These are phyloP conservation scores for Phytopythium helicoides DNA, from an alignment of 352 stramenopile genomes.

Conservation along the genomic window DNA sequence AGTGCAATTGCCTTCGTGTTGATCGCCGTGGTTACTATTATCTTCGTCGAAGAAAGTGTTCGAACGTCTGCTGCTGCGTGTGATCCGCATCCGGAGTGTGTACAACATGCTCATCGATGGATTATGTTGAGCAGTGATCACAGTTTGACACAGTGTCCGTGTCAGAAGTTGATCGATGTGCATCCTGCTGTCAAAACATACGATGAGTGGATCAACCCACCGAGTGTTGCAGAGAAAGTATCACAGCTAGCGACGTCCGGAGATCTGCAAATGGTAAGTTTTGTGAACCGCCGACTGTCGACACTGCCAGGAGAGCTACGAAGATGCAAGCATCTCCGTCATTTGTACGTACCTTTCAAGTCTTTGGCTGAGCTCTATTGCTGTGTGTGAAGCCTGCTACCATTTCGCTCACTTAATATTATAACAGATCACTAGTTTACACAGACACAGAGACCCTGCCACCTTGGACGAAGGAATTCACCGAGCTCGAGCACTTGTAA, in stretches of 20 bases:
- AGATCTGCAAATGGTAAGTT: conserved; percentile 19
- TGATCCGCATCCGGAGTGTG: conserved; percentile 14
- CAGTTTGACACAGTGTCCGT: conserved; percentile 27
- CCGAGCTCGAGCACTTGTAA: conserved; percentile 35
- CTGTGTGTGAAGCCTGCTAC: not conserved
- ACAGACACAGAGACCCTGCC: conserved; percentile 31
- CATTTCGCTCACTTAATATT: too few relatives aligned
- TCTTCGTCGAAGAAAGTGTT: conserved; percentile 13
- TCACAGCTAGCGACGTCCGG: conserved; percentile 12
- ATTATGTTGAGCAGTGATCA: not conserved
- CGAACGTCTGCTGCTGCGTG: conserved; percentile 8
- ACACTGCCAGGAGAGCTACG: conserved; percentile 19
- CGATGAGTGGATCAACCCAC: conserved; percentile 24
- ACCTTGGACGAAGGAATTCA: conserved; percentile 28
- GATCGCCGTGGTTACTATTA: conserved; percentile 2
- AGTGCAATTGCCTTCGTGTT: conserved; percentile 9
- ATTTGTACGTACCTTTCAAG: conserved; percentile 17
- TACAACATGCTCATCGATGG: conserved; percentile 18
- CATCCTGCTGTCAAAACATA: conserved; percentile 11
- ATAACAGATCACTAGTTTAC: conserved; percentile 36
- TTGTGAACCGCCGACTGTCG: conserved; percentile 25
- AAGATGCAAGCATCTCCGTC: conserved; percentile 19
- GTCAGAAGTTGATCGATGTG: conserved; percentile 25
- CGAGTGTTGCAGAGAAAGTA: conserved; percentile 19
- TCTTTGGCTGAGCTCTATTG: not conserved